Evolutionary conservation across 495 filamentous ascomycete genomes (phyloP).

Genomic region (Trichoderma orchidacearum): DNA sequence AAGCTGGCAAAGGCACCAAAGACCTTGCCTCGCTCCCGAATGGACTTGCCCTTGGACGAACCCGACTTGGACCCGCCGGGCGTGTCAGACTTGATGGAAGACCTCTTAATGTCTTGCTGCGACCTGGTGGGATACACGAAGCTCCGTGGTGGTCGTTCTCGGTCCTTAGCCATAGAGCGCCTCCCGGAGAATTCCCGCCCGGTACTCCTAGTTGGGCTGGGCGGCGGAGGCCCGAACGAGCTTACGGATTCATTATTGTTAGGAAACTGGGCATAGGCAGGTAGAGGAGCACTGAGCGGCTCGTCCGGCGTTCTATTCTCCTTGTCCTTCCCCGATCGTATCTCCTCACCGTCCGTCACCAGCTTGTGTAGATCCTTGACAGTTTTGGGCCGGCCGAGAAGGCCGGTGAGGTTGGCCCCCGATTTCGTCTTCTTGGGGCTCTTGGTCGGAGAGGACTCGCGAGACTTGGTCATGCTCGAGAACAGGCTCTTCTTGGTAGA

Average conservation of each 20-base stretch:
- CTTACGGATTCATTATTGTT: constrained; percentile 14
- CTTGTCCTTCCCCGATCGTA: constrained; percentile 48
- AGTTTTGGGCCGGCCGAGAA: constrained; percentile 47
- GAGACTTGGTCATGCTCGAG: constrained; percentile 36
- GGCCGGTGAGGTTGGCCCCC: constrained; percentile 57
- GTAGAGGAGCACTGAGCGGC: constrained; percentile 28
- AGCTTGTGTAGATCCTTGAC: constrained; percentile 37
- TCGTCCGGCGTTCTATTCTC: constrained; percentile 56
- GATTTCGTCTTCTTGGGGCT: constrained; percentile 73
- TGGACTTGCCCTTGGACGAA: not conserved
- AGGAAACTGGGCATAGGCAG: constrained; percentile 65
- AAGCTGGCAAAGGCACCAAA: constrained; percentile 6
- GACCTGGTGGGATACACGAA: not conserved
- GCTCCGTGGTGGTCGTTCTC: not conserved
- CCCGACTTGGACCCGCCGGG: not conserved
- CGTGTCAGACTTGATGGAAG: not conserved
- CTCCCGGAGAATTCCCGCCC: constrained; percentile 5
- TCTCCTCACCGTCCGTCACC: constrained; percentile 16
- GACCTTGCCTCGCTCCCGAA: constrained; percentile 2
- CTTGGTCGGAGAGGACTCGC: constrained; percentile 34
- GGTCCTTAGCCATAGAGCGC: not conserved
- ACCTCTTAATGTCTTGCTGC: not conserved
- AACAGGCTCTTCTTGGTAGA: constrained; percentile 49
- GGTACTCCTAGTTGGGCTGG: not conserved
- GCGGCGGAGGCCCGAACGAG: constrained; percentile 1